Base-by-base conservation (phyloP, 2,329 filamentous ascomycete species). In the Beauveria medogensis region DNA sequence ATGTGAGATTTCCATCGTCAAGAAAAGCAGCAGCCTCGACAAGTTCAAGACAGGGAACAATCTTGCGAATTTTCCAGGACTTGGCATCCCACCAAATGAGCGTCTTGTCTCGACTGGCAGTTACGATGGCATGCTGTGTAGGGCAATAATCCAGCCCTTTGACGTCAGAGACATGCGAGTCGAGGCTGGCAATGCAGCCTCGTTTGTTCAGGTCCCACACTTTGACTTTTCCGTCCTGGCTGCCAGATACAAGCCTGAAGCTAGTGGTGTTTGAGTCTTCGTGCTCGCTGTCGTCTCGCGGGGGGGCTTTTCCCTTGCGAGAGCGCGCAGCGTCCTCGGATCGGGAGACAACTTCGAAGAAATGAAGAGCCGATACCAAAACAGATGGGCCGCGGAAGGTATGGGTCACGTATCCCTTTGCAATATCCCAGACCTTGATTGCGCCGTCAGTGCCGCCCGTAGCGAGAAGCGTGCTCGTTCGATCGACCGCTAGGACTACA, bases 351-450 rank as follows among this genome's bases (percentile, higher is more conserved):
- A 90, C 79, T 69, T 96, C 88, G 72, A 97, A 99, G 74, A 99
- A 97, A 67, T 88, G 88, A 20, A 99, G 79, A 0, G 94, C 91
- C 14, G 94, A 96, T 5, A 99, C 85, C 24, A 99, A 82, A 10
- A 94, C 92, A 63, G 92, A 92, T 61, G 96, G 93, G 1, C 92
- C 92, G 67, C 93, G 89, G 74, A 99, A 96, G 0, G 91, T 96
- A 74, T 99, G 94, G 30, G 95, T 99, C 37, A 92, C 86, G 73
- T 90, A 97, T 24, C 94, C 94, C 50, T 88, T 91, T 55, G 82
- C 80, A 63, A 99, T 91, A 74, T 99, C 94, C 93, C 93, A 99
- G 57, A 99, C 88, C 74, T 99, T 99, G 68, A 97, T 90, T 1
- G 89, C 85, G 26, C 94, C 94, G 71, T 99, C 94, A 3, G 94